Evolutionary conservation across 176 grass and related monocot species (phyloP), one percentile per base, ranked within the genome.

Genomic region (Microstegium vimineum): DNA sequence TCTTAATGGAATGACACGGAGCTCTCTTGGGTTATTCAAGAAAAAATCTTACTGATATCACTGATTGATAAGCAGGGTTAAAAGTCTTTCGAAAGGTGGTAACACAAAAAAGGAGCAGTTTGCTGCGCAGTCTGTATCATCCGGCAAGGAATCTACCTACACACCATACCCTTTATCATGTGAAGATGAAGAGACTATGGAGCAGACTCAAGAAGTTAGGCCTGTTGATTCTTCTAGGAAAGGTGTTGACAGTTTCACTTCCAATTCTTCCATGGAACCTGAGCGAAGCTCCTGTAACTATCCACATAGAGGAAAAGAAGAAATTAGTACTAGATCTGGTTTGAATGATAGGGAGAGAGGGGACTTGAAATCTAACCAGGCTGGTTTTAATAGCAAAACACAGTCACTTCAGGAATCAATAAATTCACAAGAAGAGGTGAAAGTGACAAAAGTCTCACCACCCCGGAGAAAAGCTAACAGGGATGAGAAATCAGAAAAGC

Each of bases 51-150:
- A 59, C n/a, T 60, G 56, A 84, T 46, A 28, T 75, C 22, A 3
- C 65, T 86, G 70, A 86, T 77, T 17, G 35, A 49, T 13, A 67
- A 83, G 85, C 73, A 99, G 97, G 89, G 97, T 99, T 87, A 99
- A 99, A 91, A 99, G 97, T 92, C 97, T 99, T 78, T 99, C 97
- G 10, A 99, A 94, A 79, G 90, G 93, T 72, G 83, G 91, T 8
- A 99, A 91, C 87, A 63, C 89, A 71, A 98, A 85, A 79, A 99
- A 95, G 76, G 97, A 99, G 28, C 94, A 87, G 79, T 40, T 73
- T 60, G 26, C 74, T 81, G 81, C 16, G 36, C 75, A 83, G 47
- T 67, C 82, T 49, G 84, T 83, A 61, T 73, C 87, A 86, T 81
- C 82, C 2, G 67, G 71, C 85, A 95, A 90, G 80, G 90, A 95